phyloP scores from a whole-genome alignment of 495 filamentous ascomycete genomes.

The Podospora didyma region DNA sequence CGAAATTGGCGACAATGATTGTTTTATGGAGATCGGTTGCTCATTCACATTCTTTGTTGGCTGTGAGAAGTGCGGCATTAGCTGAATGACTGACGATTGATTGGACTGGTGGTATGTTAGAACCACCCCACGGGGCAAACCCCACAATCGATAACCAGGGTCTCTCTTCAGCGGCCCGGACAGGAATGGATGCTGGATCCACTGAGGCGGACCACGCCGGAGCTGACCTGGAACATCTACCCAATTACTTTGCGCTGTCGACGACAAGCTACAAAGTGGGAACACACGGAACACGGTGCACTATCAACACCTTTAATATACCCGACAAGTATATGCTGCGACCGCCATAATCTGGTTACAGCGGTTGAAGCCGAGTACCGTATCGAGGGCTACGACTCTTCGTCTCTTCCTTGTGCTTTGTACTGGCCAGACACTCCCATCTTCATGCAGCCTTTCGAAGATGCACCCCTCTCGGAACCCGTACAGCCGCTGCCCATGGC shows the following conservation, averaged over 20 bases:
- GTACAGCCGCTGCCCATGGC: conserved; percentile 40
- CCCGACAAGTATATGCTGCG: neutral
- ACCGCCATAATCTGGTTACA: neutral
- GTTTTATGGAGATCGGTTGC: too few species aligned
- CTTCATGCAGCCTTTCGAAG: conserved; percentile 43
- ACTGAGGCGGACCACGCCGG: too few species aligned
- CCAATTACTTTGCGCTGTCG: neutral
- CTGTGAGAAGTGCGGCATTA: too few species aligned
- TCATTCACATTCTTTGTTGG: too few species aligned
- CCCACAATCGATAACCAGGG: too few species aligned
- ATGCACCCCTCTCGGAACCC: conserved; percentile 37
- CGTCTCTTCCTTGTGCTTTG: neutral
- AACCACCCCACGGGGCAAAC: too few species aligned
- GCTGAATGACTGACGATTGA: too few species aligned
- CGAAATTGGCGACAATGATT: too few species aligned
- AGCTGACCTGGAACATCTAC: too few species aligned
- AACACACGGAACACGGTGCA: neutral
- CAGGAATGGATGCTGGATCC: too few species aligned
- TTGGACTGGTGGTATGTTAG: too few species aligned
- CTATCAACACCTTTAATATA: neutral
- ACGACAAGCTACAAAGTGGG: neutral
- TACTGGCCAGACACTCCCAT: neutral
- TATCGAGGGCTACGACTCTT: neutral
- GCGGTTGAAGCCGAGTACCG: neutral
- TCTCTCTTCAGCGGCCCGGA: too few species aligned